Evolutionary conservation across 2,329 filamentous ascomycete genomes (phyloP).

Genomic region (Neofusicoccum cordaticola): DNA sequence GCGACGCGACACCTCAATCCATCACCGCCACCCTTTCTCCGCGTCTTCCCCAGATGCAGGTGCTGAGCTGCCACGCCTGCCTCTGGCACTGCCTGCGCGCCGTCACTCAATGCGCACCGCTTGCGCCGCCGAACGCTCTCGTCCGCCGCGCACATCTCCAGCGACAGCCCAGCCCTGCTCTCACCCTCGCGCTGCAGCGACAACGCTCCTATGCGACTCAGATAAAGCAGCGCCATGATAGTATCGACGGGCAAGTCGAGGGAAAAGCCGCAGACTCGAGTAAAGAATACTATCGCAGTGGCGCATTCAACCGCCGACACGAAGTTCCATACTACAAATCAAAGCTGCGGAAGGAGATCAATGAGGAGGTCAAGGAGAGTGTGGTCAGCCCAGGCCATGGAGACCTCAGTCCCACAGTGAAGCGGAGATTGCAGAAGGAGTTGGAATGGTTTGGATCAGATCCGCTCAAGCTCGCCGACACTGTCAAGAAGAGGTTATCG

Average conservation of each 20-base stretch:
- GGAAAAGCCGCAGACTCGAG: neutral
- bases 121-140: conserved; percentile 15
- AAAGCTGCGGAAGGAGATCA: neutral
- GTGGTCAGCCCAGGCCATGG: neutral
- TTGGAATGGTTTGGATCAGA: conserved; percentile 52
- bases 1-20: neutral
- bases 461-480: conserved; percentile 68
- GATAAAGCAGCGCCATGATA: neutral
- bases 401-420: neutral
- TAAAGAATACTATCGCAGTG: neutral
- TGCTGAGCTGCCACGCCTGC: conserved; percentile 38
- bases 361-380: neutral
- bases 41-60: conserved; percentile 34
- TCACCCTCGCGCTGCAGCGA: conserved; percentile 14
- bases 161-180: neutral
- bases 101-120: conserved; percentile 30
- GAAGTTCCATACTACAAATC: neutral
- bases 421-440: neutral
- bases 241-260: neutral
- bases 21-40: neutral
- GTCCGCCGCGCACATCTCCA: conserved; percentile 11
- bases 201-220: conserved; percentile 3
- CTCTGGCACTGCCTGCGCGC: conserved; percentile 43
- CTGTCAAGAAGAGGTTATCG: conserved; percentile 60
- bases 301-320: neutral